Base-by-base conservation (phyloP, 2,329 filamentous ascomycete genomes). In the Neonectria ditissima region DNA sequence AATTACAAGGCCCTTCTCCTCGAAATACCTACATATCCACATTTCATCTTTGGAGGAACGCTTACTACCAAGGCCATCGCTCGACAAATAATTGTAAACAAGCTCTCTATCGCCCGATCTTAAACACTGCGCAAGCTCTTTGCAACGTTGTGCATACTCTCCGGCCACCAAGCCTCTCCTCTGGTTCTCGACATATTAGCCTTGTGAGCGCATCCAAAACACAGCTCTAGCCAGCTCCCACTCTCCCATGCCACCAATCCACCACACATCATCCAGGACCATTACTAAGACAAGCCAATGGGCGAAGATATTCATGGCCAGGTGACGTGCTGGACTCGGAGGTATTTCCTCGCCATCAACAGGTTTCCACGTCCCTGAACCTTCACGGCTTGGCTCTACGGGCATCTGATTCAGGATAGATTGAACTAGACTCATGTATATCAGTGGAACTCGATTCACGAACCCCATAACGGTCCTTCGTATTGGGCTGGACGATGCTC, bases 381-480 rank as follows among this genome's bases (percentile, higher is more conserved):
- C n/a, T n/a, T n/a, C n/a, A n/a, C n/a, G n/a, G n/a, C n/a, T n/a
- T n/a, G 14, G 16, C 7, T 37, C 14, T 3, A n/a, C 54, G 4
- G 58, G 64, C 0, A 77, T 70, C 1, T 50, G 26, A 2, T 71
- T 71, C 0, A 81, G 63, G 5, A 74, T 74, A 3, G 72, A 72
- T 45, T 80, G 77, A 2, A 82, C 71, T 1, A 81, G 61, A 1
- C 55, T 70, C 0, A 83, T 65, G 32, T 71, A 82, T 0, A 73
- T 65, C 1, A 65, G 59, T 0, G 79, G 78, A 0, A 75, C 76
- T 22, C 76, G 76, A 65, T 82, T 81, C 4, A 82, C 39, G n/a
- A 81, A 81, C 2, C 79, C 75, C 69, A 79, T 80, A 44, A 82
- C 75, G 0, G 71, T 76, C 2, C 81, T 70, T 7, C 80, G 73